phyloP scores from a whole-genome alignment of 192 early-diverging fungal genomes.

The Backusella morwellensis region DNA sequence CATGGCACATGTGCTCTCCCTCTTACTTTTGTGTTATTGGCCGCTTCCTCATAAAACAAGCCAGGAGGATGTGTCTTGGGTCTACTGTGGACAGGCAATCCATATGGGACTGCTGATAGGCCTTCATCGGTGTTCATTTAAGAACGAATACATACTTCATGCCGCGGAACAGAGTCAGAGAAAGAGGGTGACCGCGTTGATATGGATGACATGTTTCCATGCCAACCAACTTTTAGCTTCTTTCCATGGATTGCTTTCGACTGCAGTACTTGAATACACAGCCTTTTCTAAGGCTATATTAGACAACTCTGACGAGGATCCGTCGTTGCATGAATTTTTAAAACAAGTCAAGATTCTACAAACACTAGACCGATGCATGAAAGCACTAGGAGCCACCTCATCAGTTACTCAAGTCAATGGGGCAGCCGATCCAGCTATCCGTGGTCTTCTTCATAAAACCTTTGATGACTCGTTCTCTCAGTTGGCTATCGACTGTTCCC shows the following conservation, averaged over 20 bases:
- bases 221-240: conserved; percentile 19
- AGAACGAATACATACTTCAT: conserved; percentile 13
- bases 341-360: conserved; percentile 22
- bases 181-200: not conserved
- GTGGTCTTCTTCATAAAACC: conserved; percentile 1
- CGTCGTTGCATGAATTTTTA: conserved; percentile 5
- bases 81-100: conserved; percentile 17
- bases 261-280: conserved; percentile 1
- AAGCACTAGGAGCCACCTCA: not conserved
- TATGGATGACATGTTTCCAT: conserved; percentile 22
- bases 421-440: not conserved
- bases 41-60: conserved; percentile 16
- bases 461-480: conserved; percentile 15
- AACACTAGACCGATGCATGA: conserved; percentile 17
- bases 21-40: conserved; percentile 23
- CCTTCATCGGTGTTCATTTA: conserved; percentile 15
- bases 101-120: conserved; percentile 24
- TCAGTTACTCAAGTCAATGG: not conserved
- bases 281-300: not conserved
- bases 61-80: conserved; percentile 29
- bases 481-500: conserved; percentile 4
- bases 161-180: not conserved
- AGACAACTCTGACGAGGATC: conserved; percentile 5
- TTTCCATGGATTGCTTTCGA: conserved; percentile 14
- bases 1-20: conserved; percentile 14